Conservation (phyloP, 257 asterid species). For the Gentiana dahurica region DNA sequence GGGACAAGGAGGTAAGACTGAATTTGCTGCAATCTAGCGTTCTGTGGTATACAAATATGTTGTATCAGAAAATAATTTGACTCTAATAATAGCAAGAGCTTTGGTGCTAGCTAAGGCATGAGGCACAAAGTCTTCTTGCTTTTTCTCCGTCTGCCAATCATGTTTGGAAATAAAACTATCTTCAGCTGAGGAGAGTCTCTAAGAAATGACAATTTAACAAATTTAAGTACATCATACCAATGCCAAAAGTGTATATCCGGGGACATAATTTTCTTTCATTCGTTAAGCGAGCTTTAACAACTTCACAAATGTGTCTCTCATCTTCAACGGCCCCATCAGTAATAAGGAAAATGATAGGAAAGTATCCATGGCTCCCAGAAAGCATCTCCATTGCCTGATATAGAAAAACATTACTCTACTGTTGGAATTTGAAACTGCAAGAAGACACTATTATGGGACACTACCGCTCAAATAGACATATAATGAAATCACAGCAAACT, state of each 20-base stretch:
- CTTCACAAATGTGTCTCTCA: constrained; percentile 70
- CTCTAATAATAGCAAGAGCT: too few species aligned
- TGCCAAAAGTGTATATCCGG: constrained; percentile 78
- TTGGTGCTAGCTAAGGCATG: too few species aligned
- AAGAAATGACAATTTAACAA: neutral
- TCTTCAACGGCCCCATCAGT: constrained; percentile 94
- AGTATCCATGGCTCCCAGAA: constrained; percentile 35
- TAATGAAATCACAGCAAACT: neutral
- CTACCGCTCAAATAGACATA: neutral
- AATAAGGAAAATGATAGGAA: constrained; percentile 64
- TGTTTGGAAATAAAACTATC: too few species aligned
- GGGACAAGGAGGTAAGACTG: too few species aligned
- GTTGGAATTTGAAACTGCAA: neutral
- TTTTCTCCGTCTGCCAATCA: too few species aligned
- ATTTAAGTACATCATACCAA: constrained; percentile 37
- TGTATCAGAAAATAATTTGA: too few species aligned
- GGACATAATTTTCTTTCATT: constrained; percentile 40
- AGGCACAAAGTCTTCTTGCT: too few species aligned
- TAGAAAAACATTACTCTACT: neutral
- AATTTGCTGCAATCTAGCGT: too few species aligned
- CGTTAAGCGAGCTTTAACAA: constrained; percentile 37
- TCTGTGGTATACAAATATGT: too few species aligned
- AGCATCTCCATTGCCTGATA: constrained; percentile 74
- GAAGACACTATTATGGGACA: constrained; percentile 1
- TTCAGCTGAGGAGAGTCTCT: too few species aligned